phyloP scores from a whole-genome alignment of 1,139 yeast genomes.

The Yamadazyma siamensis region DNA sequence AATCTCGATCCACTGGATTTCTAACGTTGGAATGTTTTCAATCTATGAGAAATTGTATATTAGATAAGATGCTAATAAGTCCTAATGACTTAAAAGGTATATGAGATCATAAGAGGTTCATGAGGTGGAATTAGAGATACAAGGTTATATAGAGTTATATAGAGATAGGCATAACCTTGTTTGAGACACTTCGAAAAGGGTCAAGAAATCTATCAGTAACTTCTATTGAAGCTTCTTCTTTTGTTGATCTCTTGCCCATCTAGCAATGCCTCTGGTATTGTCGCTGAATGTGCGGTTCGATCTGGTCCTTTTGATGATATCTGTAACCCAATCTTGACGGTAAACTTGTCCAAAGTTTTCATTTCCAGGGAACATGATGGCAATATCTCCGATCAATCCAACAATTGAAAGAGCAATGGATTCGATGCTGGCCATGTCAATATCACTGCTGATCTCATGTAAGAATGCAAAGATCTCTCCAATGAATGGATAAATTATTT shows the following conservation, averaged over 20 bases:
- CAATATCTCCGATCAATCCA: constrained; percentile 90
- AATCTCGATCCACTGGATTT: too few species aligned
- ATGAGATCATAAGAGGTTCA: too few species aligned
- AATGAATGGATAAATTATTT: constrained; percentile 60
- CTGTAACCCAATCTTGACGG: constrained; percentile 73
- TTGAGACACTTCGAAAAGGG: too few species aligned
- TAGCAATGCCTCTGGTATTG: constrained; percentile 80
- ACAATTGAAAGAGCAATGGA: constrained; percentile 73
- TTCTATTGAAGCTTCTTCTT: constrained; percentile 36
- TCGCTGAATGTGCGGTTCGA: constrained; percentile 57
- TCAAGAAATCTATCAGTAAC: too few species aligned
- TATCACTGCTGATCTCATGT: constrained; percentile 56
- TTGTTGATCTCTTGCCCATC: constrained; percentile 95
- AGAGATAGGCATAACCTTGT: too few species aligned
- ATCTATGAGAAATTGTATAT: too few species aligned
- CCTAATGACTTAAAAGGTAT: too few species aligned
- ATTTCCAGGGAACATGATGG: constrained; percentile 79
- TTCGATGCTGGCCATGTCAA: constrained; percentile 58
- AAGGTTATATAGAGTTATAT: too few species aligned
- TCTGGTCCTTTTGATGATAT: constrained; percentile 72
- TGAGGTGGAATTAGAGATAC: too few species aligned
- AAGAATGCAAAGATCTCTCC: constrained; percentile 71
- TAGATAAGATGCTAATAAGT: too few species aligned
- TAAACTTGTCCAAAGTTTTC: constrained; percentile 59
- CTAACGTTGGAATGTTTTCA: too few species aligned